Evolutionary conservation across 2,329 filamentous ascomycete genomes (phyloP), one percentile per base, ranked within the genome.

Genomic region (Cladosporium sp.): DNA sequence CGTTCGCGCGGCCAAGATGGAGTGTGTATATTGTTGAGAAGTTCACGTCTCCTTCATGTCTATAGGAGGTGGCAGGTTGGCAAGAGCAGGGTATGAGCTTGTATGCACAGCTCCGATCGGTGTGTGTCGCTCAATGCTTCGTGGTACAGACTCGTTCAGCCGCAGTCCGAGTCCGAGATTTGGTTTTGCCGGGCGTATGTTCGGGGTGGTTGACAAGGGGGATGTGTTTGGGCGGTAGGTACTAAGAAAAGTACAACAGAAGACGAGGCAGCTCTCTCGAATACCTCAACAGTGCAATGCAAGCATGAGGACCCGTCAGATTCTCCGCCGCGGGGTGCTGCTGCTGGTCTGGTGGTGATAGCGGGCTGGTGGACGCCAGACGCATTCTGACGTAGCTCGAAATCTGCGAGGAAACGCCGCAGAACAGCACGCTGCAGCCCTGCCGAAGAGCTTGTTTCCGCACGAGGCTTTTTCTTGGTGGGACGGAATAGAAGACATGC

Each of bases 11-110:
- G 26, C 14, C 41, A 24, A 21, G 47, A 12, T 32, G 21, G 47
- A 14, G 11, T 44, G 26, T 34, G n/a, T 55, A 32, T 47, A 10
- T 36, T 18, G 36, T 28, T 64, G 36, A 18, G 15, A 8, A 12
- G 49, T 57, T 64, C 61, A 57, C 18, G 61, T 47, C 36, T 64
- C 36, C 61, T 18, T 55, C 61, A 64, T 64, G 10, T 64, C 61
- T 57, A 30, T 34, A 12, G 36, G 21, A n/a, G 15, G 36, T 15
- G 14, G 18, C 24, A 28, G 41, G 12, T 28, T 15, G 24, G 15
- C 24, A 34, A 34, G 15, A 4, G 21, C 18, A n/a, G 15, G 36
- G 26, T 15, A 30, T 47, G 24, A 30, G 57, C 57, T 59, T 38
- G 38, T 59, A 59, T 59, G 57, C 57, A 59, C 57, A 47, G 34